These are phyloP conservation scores for Kluyveromyces wickerhamii DNA, from an alignment of 805 yeast species.

Conservation along the genomic window DNA sequence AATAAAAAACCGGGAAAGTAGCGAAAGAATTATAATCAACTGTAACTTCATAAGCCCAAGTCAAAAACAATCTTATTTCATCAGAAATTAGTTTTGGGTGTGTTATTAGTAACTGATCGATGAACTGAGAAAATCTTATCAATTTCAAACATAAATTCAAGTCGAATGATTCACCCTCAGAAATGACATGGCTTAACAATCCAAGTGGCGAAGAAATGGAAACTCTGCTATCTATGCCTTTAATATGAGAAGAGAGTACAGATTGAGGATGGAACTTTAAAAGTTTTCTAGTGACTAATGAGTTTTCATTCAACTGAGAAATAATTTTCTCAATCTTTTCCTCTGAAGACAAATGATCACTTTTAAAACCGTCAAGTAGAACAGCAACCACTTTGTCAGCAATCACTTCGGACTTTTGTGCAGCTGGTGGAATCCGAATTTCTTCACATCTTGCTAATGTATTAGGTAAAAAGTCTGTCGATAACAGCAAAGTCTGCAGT, in stretches of 20 bases:
- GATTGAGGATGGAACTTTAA: neutral
- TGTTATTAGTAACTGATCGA: constrained; percentile 15
- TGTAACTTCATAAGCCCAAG: constrained; percentile 31
- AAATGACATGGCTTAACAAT: neutral
- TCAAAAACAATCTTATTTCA: constrained; percentile 20
- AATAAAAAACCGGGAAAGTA: neutral
- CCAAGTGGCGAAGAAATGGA: neutral
- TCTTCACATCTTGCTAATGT: constrained; percentile 11
- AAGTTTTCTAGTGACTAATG: neutral
- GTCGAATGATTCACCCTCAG: neutral
- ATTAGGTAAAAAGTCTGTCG: constrained; percentile 13
- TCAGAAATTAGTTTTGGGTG: constrained; percentile 11
- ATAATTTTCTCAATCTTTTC: neutral
- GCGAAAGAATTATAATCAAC: constrained; percentile 30
- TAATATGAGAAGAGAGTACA: neutral
- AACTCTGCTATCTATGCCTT: neutral
- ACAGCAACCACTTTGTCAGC: constrained; percentile 11
- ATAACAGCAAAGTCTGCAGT: constrained; percentile 9
- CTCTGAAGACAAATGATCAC: neutral
- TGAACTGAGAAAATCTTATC: constrained; percentile 18
- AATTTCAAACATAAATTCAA: constrained; percentile 5
- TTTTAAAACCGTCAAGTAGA: constrained; percentile 10
- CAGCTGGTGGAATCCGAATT: constrained; percentile 9
- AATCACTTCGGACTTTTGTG: constrained; percentile 8
- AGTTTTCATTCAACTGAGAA: neutral